Evolutionary conservation across 768 basidiomycete species (phyloP), one percentile per base, ranked within the genome.

Genomic region (Boletus patriciae): DNA sequence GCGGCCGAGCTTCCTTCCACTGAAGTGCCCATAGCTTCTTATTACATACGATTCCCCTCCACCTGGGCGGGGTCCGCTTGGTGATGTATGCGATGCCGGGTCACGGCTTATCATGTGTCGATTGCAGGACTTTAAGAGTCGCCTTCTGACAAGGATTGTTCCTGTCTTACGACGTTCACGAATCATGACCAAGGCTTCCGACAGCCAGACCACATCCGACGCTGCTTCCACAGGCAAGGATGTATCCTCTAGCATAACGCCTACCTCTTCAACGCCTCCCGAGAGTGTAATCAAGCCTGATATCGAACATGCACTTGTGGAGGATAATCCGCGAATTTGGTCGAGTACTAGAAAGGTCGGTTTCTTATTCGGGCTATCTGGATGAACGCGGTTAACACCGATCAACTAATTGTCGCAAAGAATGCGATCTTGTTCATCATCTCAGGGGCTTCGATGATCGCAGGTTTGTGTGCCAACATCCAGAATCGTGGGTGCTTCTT

Each of bases 291-390:
- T 41, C 36, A 59, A 64, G 44, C 58, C 50, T 21, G 77, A 77
- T 44, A 76, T 77, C 19, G 77, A 77, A 51, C 77, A 77, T 52
- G 69, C 64, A 7, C 21, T 56, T 19, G 86, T 88, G 13, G 70
- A 75, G 11, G 78, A 88, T 60, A 87, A 88, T 68, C 87, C 87
- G 1, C 78, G 87, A 38, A 62, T 66, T 53, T 88, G 87, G 87
- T 80, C 83, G 8, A 59, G 67, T 41, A 50, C 78, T 25, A 77
- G 80, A 60, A 88, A 88, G 78, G 87, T 85, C 19, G 18, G 58
- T 49, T 29, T 49, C 10, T 21, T 29, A 25, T 29, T 16, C 34
- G 8, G 6, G 16, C 3, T 19, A 16, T 31, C n/a, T 6, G 23
- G 23, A 7, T 7, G 27, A 43, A 15, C 16, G 10, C 8, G 1